Base-by-base conservation (phyloP, 345 rosid species). In the Bruguiera sexangula region DNA sequence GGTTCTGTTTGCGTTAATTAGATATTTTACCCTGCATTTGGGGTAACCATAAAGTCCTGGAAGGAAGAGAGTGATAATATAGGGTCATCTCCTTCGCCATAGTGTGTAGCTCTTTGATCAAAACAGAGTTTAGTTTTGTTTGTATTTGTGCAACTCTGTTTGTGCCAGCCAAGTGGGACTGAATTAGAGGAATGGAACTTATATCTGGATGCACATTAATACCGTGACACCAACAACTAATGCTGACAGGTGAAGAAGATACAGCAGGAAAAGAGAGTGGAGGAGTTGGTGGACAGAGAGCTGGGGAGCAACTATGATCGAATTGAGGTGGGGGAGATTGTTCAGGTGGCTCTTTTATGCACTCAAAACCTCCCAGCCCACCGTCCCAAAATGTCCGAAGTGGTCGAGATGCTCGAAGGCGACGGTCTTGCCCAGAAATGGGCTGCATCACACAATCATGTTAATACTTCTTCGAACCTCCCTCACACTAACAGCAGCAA, bases 361-460 rank as follows among this genome's bases (percentile, higher is more conserved):
- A 69, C 72, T 58, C 72, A 60, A 69, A 21, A 5, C 9, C 31
- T 63, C 30, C 72, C 65, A 6, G 13, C 48, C 55, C 34, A 69
- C 32, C 53, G 72, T 36, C 59, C 65, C 22, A 69, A 69, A 24
- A 69, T 60, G 72, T 50, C 59, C 1, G 65, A 60, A 29, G 72
- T 69, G 43, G 37, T 60, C 11, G 32, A 46, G 53, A 46, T 60
- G 72, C 56, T 29, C 22, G 72, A 60, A 46, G 72, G 72, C 0
- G 53, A 60, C 21, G 72, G 72, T 8, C 60, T 69, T 29, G 43
- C 50, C 20, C 59, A 60, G 31, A 69, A 54, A 27, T 69, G 72
- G 72, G 13, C 89, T 8, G 89, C 88, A 18, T 80, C 96, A n/a
- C 96, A 90, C 70, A 81, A 80, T 67, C 88, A 81, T 67, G 65